phyloP scores from a whole-genome alignment of 768 basidiomycete genomes.

The Albatrellus ellisii region DNA sequence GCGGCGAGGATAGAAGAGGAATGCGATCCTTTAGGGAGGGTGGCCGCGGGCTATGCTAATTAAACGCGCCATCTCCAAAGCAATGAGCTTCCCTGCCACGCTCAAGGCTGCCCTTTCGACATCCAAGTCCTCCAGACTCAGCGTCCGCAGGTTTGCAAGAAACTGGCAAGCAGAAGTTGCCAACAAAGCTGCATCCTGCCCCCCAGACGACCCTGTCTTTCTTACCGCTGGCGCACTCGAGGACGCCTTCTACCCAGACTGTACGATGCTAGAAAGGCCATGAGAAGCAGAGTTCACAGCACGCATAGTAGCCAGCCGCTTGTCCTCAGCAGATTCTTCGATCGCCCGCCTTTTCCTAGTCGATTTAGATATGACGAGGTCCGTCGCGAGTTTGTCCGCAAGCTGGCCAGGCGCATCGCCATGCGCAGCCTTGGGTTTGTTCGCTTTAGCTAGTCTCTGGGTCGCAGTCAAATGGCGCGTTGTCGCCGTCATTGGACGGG shows the following conservation, averaged over 20 bases:
- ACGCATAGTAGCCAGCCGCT: slow-evolving; percentile 35
- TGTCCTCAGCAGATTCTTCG: slow-evolving; percentile 1
- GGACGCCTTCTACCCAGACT: slow-evolving; percentile 46
- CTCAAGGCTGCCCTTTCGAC: slow-evolving; percentile 65
- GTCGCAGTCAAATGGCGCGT: no score
- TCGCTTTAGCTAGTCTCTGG: no score
- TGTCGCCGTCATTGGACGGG: no score
- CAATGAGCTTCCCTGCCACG: slow-evolving; percentile 50
- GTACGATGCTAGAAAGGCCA: slow-evolving; percentile 33
- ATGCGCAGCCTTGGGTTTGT: no score
- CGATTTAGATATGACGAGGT: slow-evolving; percentile 16
- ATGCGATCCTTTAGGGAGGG: no score
- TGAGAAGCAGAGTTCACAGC: slow-evolving; percentile 52
- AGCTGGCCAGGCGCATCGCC: slow-evolving; percentile 17
- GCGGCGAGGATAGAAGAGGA: slow-evolving; percentile 8
- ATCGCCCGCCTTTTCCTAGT: slow-evolving; percentile 4
- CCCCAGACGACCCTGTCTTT: slow-evolving; percentile 16
- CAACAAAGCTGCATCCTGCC: slow-evolving; percentile 22
- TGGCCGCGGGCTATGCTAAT: background rate
- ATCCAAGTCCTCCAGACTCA: slow-evolving; percentile 38
- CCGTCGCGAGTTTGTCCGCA: slow-evolving; percentile 15
- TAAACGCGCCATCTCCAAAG: slow-evolving; percentile 55
- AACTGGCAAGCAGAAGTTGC: slow-evolving; percentile 30
- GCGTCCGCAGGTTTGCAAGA: slow-evolving; percentile 31
- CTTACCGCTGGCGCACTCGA: slow-evolving; percentile 17